These are phyloP conservation scores for Trametes coccinea DNA, from an alignment of 768 basidiomycete genomes.

Conservation along the genomic window DNA sequence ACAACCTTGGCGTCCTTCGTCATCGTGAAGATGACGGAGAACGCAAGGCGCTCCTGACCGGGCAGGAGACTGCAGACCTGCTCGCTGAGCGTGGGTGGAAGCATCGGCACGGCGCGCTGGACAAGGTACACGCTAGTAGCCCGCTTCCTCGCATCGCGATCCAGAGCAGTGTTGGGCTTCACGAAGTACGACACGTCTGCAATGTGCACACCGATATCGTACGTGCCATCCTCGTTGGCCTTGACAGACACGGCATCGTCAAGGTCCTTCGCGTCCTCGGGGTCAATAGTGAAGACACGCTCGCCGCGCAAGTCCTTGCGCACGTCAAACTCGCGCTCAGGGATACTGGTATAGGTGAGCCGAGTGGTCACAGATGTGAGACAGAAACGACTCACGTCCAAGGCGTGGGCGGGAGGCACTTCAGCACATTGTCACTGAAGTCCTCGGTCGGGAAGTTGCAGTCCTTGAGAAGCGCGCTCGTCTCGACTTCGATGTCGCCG, in stretches of 20 bases:
- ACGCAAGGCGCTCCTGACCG: constrained; percentile 85
- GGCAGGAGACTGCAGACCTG: constrained; percentile 91
- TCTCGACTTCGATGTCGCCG: constrained; percentile 98
- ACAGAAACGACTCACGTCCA: constrained; percentile 71
- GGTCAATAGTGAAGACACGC: constrained; percentile 93
- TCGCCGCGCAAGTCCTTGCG: constrained; percentile 87
- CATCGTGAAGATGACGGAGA: constrained; percentile 87
- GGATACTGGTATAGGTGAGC: constrained; percentile 53
- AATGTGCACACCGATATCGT: constrained; percentile 92
- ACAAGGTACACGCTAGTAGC: constrained; percentile 97
- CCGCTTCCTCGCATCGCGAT: constrained; percentile 95
- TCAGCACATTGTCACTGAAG: constrained; percentile 91
- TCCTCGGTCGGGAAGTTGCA: constrained; percentile 99
- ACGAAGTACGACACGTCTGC: constrained; percentile 96
- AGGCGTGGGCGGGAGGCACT: constrained; percentile 93
- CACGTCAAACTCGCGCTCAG: constrained; percentile 83
- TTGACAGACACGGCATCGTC: constrained; percentile 95
- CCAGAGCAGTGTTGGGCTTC: constrained; percentile 93
- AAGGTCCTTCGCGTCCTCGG: constrained; percentile 83
- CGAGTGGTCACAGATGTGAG: not conserved
- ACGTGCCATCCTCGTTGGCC: constrained; percentile 87
- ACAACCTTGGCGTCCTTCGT: constrained; percentile 77
- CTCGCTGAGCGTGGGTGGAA: constrained; percentile 91
- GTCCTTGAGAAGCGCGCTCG: constrained; percentile 94
- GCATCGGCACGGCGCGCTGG: constrained; percentile 95